Evolutionary conservation across 2,329 filamentous ascomycete genomes (phyloP).

Genomic region (Sodiomyces alkalinus): DNA sequence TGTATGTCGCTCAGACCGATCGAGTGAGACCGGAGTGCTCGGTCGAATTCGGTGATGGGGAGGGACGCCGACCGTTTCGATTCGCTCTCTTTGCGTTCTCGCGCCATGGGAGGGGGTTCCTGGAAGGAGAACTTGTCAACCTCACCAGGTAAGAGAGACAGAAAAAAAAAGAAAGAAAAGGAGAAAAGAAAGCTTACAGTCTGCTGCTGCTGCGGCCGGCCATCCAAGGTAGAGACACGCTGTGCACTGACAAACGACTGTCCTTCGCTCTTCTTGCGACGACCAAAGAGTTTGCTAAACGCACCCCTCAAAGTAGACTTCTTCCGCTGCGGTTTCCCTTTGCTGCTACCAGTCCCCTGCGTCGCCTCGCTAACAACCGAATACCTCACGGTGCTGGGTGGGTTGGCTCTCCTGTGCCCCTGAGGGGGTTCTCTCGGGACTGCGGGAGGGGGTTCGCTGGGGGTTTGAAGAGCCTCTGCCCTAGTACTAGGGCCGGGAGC

Average conservation of each 20-base stretch:
- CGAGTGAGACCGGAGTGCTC: conserved; percentile 46
- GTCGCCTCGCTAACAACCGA: conserved; percentile 31
- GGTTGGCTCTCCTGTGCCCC: conserved; percentile 18
- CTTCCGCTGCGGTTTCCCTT: conserved; percentile 31
- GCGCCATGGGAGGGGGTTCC: conserved; percentile 23
- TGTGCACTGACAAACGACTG: conserved; percentile 15
- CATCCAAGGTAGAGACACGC: conserved; percentile 11
- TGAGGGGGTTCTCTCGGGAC: conserved; percentile 10
- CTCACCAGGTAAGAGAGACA: conserved; percentile 5
- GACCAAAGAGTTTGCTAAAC: conserved; percentile 41
- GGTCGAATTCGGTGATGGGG: conserved; percentile 44
- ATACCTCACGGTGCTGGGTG: conserved; percentile 26
- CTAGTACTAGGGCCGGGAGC: too few relatives aligned
- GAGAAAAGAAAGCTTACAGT: conserved; percentile 40
- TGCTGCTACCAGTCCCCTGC: conserved; percentile 15
- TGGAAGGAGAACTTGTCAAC: conserved; percentile 9
- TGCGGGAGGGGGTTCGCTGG: conserved; percentile 4
- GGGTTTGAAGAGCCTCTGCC: too few relatives aligned
- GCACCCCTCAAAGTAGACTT: conserved; percentile 42
- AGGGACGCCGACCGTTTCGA: conserved; percentile 42
- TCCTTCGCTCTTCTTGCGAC: conserved; percentile 36
- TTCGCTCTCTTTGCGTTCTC: conserved; percentile 18
- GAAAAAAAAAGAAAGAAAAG: too few relatives aligned
- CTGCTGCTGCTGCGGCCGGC: conserved; percentile 22
- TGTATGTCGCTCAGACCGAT: conserved; percentile 39